These are phyloP conservation scores for Geotrichum reessii DNA, from an alignment of 1,139 yeast species.

Conservation along the genomic window DNA sequence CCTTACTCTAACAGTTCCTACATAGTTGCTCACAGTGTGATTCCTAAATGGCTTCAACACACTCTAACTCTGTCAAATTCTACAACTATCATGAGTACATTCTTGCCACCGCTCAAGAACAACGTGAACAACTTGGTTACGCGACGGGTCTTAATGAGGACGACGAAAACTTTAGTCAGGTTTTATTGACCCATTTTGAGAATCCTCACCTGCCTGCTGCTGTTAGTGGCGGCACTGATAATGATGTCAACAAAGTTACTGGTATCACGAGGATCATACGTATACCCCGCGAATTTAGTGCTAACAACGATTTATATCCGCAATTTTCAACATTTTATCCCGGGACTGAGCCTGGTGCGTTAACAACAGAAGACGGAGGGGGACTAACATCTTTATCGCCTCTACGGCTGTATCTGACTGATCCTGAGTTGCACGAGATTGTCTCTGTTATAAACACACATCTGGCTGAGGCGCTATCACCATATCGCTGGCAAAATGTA, in stretches of 20 bases:
- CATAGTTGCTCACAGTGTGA: no score
- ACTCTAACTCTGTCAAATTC: slow-evolving; percentile 19
- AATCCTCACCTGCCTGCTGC: slow-evolving; percentile 8
- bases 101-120: slow-evolving; percentile 7
- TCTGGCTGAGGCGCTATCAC: slow-evolving; percentile 42
- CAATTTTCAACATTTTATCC: slow-evolving; percentile 55
- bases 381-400: slow-evolving; percentile 40
- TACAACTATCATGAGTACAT: slow-evolving; percentile 30
- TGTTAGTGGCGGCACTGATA: not conserved
- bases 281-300: slow-evolving; percentile 50
- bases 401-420: slow-evolving; percentile 41
- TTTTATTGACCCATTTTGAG: slow-evolving; percentile 20
- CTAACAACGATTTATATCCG: slow-evolving; percentile 40
- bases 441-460: slow-evolving; percentile 44
- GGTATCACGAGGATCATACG: slow-evolving; percentile 53
- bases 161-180: slow-evolving; percentile 1
- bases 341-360: slow-evolving; percentile 65
- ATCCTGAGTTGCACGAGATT: slow-evolving; percentile 40
- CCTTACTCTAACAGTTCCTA: no score
- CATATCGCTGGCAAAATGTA: slow-evolving; percentile 38
- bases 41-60: not conserved
- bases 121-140: slow-evolving; percentile 12
- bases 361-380: slow-evolving; percentile 20
- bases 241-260: not conserved
- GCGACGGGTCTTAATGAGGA: not conserved